These are phyloP conservation scores for Suhomyces canberraensis DNA, from an alignment of 805 yeast genomes.

Conservation along the genomic window DNA sequence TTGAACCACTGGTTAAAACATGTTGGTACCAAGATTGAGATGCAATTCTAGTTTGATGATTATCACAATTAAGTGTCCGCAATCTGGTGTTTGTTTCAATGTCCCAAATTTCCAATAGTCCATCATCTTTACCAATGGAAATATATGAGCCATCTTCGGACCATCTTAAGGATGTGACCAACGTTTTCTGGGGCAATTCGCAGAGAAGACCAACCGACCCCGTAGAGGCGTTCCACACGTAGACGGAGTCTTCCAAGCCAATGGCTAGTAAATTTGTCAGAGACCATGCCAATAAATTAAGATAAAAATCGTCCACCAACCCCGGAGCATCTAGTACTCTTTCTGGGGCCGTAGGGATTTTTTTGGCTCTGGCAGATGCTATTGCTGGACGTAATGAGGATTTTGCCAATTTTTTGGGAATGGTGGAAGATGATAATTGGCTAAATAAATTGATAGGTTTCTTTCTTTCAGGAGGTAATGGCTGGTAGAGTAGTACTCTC, in stretches of 20 bases:
- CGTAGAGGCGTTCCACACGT: slow-evolving; percentile 86
- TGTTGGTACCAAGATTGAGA: slow-evolving; percentile 84
- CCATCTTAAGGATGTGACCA: slow-evolving; percentile 79
- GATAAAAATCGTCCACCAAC: slow-evolving; percentile 84
- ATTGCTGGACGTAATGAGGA: slow-evolving; percentile 43
- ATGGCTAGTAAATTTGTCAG: slow-evolving; percentile 76
- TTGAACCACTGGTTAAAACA: slow-evolving; percentile 79
- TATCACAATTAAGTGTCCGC: slow-evolving; percentile 73
- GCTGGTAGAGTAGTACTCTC: slow-evolving; percentile 81
- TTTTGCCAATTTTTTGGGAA: slow-evolving; percentile 22
- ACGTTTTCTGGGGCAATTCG: slow-evolving; percentile 46
- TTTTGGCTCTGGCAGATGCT: slow-evolving; percentile 68
- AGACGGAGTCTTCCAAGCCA: slow-evolving; percentile 79
- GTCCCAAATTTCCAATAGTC: slow-evolving; percentile 91
- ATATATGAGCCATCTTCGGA: slow-evolving; percentile 85
- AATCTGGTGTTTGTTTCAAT: slow-evolving; percentile 69
- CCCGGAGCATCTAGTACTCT: slow-evolving; percentile 97
- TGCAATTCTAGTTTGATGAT: slow-evolving; percentile 66
- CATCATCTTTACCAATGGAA: slow-evolving; percentile 80
- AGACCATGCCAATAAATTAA: slow-evolving; percentile 88
- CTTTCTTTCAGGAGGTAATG: slow-evolving; percentile 70
- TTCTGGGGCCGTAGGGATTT: slow-evolving; percentile 84
- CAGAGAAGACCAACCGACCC: slow-evolving; percentile 72
- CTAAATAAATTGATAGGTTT: slow-evolving; percentile 33
- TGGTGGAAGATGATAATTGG: slow-evolving; percentile 15